Conservation (phyloP, 2,329 filamentous ascomycete genomes). For the Fusarium goolgardi region DNA sequence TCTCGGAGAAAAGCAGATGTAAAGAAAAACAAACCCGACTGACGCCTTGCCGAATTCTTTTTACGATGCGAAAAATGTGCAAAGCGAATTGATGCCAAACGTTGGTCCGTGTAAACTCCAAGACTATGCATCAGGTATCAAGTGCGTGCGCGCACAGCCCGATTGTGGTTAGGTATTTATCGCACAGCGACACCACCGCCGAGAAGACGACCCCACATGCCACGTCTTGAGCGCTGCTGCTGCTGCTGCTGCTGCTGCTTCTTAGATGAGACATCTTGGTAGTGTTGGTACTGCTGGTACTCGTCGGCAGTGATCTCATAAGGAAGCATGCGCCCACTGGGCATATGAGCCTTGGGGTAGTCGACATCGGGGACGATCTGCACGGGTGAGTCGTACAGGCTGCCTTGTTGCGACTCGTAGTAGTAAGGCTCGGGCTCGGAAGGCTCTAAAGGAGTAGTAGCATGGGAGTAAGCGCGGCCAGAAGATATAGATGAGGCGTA, state of each 20-base stretch:
- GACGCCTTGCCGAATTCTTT: constrained; percentile 44
- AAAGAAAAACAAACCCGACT: constrained; percentile 13
- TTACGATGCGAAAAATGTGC: constrained; percentile 37
- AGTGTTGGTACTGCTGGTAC: constrained; percentile 55
- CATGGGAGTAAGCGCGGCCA: constrained; percentile 61
- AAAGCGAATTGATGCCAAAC: constrained; percentile 36
- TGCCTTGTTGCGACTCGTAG: constrained; percentile 52
- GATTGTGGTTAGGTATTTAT: constrained; percentile 41
- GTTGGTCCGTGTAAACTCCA: constrained; percentile 42
- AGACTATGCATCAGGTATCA: constrained; percentile 35
- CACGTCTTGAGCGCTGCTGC: constrained; percentile 58
- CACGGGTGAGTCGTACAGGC: constrained; percentile 63
- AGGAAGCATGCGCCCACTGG: constrained; percentile 57
- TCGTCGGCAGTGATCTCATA: constrained; percentile 68
- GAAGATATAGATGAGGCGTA: constrained; percentile 62
- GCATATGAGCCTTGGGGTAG: constrained; percentile 52
- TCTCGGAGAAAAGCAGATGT: constrained; percentile 31
- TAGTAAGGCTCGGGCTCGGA: constrained; percentile 58
- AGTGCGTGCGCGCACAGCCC: constrained; percentile 10
- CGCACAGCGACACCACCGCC: constrained; percentile 58
- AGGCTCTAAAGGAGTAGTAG: constrained; percentile 64
- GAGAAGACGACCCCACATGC: constrained; percentile 67
- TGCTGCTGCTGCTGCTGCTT: constrained; percentile 61
- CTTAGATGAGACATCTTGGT: constrained; percentile 60
- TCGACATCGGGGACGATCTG: constrained; percentile 58